These are phyloP conservation scores for Talaromyces pinophilus DNA, from an alignment of 2,329 filamentous ascomycete species.

Conservation along the genomic window DNA sequence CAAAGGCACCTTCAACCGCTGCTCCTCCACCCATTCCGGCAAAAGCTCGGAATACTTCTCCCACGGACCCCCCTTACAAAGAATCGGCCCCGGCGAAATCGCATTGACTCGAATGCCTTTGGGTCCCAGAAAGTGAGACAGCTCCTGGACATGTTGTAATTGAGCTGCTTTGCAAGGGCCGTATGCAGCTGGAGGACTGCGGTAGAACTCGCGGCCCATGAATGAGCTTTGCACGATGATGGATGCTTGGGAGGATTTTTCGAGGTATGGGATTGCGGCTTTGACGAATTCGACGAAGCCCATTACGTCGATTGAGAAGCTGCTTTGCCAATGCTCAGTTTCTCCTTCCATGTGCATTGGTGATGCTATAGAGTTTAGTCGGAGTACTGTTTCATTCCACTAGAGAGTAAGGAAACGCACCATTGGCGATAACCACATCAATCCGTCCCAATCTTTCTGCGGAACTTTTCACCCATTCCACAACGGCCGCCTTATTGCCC, in stretches of 20 bases:
- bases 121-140: conserved; percentile 25
- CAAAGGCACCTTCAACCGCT: conserved; percentile 25
- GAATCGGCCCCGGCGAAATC: conserved; percentile 33
- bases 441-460: conserved; percentile 23
- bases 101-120: conserved; percentile 35
- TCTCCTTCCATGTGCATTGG: conserved; percentile 26
- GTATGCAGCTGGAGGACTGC: conserved; percentile 28
- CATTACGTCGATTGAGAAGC: conserved; percentile 28
- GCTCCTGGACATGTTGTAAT: conserved; percentile 30
- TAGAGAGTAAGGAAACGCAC: conserved; percentile 5
- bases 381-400: background rate
- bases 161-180: conserved; percentile 30
- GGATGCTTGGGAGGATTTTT: conserved; percentile 24
- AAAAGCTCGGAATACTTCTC: conserved; percentile 23
- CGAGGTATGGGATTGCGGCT: conserved; percentile 24
- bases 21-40: conserved; percentile 27
- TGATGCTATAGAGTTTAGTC: conserved; percentile 21
- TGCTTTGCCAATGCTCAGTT: conserved; percentile 25
- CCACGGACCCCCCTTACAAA: conserved; percentile 24
- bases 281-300: conserved; percentile 27
- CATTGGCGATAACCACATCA: conserved; percentile 29
- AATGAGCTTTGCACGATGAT: conserved; percentile 29
- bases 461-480: conserved; percentile 25
- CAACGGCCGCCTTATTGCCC: conserved; percentile 20
- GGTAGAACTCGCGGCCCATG: conserved; percentile 30